Base-by-base conservation (phyloP, 495 filamentous ascomycete genomes). In the Extremus antarcticus region DNA sequence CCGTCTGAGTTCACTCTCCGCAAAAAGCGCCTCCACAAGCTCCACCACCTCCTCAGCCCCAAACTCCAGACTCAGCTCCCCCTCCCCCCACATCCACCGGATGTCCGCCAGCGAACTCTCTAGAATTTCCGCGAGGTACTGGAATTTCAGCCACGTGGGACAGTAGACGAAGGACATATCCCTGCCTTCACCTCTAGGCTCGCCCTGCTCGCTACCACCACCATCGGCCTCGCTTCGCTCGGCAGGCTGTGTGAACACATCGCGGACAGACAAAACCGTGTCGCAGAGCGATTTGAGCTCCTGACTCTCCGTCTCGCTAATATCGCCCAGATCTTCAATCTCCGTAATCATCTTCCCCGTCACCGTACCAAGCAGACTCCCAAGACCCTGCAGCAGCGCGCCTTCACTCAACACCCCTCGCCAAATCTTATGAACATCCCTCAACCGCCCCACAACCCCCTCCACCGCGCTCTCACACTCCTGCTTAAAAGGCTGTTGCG, bases 101-200 rank as follows among this genome's bases (percentile, higher is more conserved):
- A 99, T 91, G 59, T 99, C 91, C 50, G 80, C 84, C 43, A 97
- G 73, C 51, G 86, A 88, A 61, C 87, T 90, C 68, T 97, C 89
- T 49, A 99, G 70, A 49, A 99, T 87, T 65, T 94, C 87, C 50
- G 81, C 75, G 19, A 99, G 71, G 63, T 88, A 95, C 63, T 92
- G 85, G 63, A 99, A 88, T 52, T 87, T 84, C 52, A 95, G 74
- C 94, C 92, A 99, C 57, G 78, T 81, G 0, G 77, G 71, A 25
- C 87, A 84, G 63, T 95, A 96, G 25, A 94, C 75, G 11, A 82
- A 79, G 21, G 88, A 89, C 38, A 86, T 66, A 51, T 70, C 68
- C 48, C 25, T 25, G 53, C 55, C 32, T 65, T 72, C 38, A 69
- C 59, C 59, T 20, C 61, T 50, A 65, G 59, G 35, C n/a, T n/a